Evolutionary conservation across 495 filamentous ascomycete genomes (phyloP).

Genomic region (Gamarada debralockiae): DNA sequence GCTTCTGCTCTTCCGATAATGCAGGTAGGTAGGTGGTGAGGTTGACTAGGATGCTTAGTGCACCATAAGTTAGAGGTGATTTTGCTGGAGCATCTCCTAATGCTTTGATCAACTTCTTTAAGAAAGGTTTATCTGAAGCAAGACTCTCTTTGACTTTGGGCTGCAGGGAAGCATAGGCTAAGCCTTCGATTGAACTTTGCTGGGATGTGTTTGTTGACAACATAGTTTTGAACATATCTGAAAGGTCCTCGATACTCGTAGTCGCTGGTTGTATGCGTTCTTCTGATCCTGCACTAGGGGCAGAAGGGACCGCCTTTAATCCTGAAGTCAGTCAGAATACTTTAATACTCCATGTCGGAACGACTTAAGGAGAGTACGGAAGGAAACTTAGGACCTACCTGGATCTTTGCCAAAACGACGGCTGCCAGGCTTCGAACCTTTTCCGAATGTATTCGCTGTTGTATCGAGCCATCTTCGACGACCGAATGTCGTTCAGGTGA

Average conservation of each 20-base stretch:
- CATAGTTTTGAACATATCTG: slow-evolving; percentile 73
- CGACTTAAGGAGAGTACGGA: not conserved
- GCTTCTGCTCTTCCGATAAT: slow-evolving; percentile 88
- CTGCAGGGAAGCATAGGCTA: slow-evolving; percentile 85
- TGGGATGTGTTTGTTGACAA: slow-evolving; percentile 54
- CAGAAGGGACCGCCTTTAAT: slow-evolving; percentile 44
- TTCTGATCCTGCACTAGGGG: slow-evolving; percentile 33
- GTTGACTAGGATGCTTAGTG: slow-evolving; percentile 77
- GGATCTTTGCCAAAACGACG: slow-evolving; percentile 78
- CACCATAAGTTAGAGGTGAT: slow-evolving; percentile 76
- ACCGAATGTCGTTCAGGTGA: slow-evolving; percentile 8
- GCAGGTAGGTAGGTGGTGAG: slow-evolving; percentile 75
- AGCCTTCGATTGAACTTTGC: slow-evolving; percentile 79
- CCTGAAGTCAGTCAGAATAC: slow-evolving; percentile 43
- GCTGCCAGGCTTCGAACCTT: slow-evolving; percentile 64
- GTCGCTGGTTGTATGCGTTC: slow-evolving; percentile 39
- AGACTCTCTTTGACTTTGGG: slow-evolving; percentile 79
- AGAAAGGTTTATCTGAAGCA: slow-evolving; percentile 57
- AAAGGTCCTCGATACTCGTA: slow-evolving; percentile 65
- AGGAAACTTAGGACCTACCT: slow-evolving; percentile 38
- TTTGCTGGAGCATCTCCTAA: slow-evolving; percentile 57
- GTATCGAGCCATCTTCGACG: slow-evolving; percentile 21
- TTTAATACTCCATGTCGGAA: not conserved
- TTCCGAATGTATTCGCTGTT: slow-evolving; percentile 38
- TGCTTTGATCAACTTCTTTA: slow-evolving; percentile 61